Base-by-base conservation (phyloP, 1,284 basidiomycete species). In the Fomitiporia mediterranea region DNA sequence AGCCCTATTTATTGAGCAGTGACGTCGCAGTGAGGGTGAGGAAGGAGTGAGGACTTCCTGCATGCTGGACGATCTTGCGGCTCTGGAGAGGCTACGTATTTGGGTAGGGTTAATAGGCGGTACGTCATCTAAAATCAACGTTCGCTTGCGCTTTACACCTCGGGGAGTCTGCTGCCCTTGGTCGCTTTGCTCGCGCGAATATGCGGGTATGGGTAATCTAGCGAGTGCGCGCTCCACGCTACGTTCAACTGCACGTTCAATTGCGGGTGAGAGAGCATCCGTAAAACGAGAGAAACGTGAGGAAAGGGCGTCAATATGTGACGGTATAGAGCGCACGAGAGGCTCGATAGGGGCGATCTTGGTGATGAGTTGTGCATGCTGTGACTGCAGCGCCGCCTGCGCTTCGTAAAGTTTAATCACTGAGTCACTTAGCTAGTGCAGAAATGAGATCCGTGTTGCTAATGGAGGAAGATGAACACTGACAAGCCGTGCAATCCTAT, bases 381-480 rank as follows among this genome's bases (percentile, higher is more conserved):
- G 53, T 2, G 39, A 19, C 19, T 57, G 55, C 15, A 51, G 39
- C 17, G 54, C 32, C 5, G 25, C 17, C 3, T 55, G 54, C 2
- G 38, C 37, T 23, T 56, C 55, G 48, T 56, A 56, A 11, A 56
- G 49, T 25, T 42, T 51, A 40, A 51, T 8, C 21, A 51, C 39
- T 4, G 49, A 17, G 19, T 56, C 48, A 28, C 39, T 43, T 8
- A 23, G 11, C 47, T 51, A 37, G 30, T 11, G 39, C 23, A 37
- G 11, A 50, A n/a, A 47, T 51, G 50, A 27, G 21, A 28, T 32
- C 30, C 37, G 11, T 23, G 21, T 17, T 25, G 37, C 4, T 30
- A 35, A 39, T 51, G 34, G 34, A 53, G 40, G 25, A 11, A n/a
- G 27, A 56, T 49, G 32, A 32, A 56, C 55, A 3, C 32, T 37